phyloP scores from a whole-genome alignment of 192 early-diverging fungal species.

The Powellomyces hirtus region DNA sequence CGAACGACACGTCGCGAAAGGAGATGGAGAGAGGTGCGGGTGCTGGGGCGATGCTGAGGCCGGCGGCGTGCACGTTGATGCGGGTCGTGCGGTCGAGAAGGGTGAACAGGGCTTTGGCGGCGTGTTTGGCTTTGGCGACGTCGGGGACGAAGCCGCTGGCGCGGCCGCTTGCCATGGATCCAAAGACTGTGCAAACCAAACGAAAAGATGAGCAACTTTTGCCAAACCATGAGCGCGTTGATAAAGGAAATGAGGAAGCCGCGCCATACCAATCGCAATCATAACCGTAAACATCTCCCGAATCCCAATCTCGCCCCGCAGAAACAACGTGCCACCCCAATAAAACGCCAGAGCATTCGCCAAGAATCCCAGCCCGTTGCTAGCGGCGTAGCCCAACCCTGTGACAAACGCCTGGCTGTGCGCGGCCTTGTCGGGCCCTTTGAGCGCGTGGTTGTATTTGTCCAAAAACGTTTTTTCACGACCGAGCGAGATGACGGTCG shows the following conservation, averaged over 20 bases:
- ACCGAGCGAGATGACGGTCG: slow-evolving; percentile 74
- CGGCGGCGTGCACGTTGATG: slow-evolving; percentile 31
- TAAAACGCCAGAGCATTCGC: slow-evolving; percentile 47
- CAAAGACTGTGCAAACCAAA: no score
- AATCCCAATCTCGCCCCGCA: slow-evolving; percentile 38
- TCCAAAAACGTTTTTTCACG: slow-evolving; percentile 66
- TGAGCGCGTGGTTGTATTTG: slow-evolving; percentile 62
- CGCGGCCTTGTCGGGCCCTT: slow-evolving; percentile 64
- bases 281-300: slow-evolving; percentile 68
- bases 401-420: slow-evolving; percentile 59
- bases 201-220: no score
- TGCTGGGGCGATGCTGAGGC: slow-evolving; percentile 9
- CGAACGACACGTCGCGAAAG: slow-evolving; percentile 32
- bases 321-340: slow-evolving; percentile 46
- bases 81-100: slow-evolving; percentile 40
- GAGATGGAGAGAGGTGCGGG: slow-evolving; percentile 37
- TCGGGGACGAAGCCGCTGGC: slow-evolving; percentile 24
- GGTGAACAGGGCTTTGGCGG: slow-evolving; percentile 36
- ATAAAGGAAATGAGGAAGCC: no score
- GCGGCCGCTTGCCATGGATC: slow-evolving; percentile 20
- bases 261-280: slow-evolving; percentile 67
- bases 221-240: no score
- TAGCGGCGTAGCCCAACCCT: slow-evolving; percentile 70
- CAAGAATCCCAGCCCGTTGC: slow-evolving; percentile 69
- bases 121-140: slow-evolving; percentile 36